phyloP scores from a whole-genome alignment of 2,329 filamentous ascomycete species.

The Lojkania enalia region DNA sequence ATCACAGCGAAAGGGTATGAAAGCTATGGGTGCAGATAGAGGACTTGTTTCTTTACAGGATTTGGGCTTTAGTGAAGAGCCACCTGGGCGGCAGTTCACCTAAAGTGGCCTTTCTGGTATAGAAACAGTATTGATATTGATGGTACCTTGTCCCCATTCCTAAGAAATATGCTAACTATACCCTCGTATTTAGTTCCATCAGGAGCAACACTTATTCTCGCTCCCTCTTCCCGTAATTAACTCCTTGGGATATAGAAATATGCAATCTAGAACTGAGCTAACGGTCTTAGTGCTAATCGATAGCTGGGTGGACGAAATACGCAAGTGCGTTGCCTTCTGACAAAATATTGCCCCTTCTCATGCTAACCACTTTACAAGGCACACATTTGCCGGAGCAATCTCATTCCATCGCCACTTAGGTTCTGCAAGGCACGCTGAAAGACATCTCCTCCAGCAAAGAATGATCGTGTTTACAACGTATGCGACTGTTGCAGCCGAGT shows the following conservation, averaged over 20 bases:
- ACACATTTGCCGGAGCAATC: neutral
- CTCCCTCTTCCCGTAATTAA: neutral
- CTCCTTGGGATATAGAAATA: too few relatives aligned
- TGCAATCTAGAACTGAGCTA: neutral
- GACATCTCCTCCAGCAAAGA: neutral
- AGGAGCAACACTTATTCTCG: neutral
- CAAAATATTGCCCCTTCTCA: too few relatives aligned
- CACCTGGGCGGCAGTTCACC: too few relatives aligned
- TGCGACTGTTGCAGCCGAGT: constrained; percentile 17
- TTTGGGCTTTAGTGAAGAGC: too few relatives aligned
- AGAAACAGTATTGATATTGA: too few relatives aligned
- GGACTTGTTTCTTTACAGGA: too few relatives aligned
- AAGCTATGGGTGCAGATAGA: too few relatives aligned
- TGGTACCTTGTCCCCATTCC: too few relatives aligned
- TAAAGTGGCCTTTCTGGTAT: too few relatives aligned
- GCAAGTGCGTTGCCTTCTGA: too few relatives aligned
- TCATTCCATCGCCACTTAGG: constrained; percentile 5
- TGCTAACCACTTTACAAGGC: too few relatives aligned
- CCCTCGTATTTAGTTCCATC: neutral
- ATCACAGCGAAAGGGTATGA: neutral
- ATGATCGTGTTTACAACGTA: constrained; percentile 23
- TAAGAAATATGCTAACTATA: too few relatives aligned
- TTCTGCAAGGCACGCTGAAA: neutral
- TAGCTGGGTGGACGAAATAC: constrained; percentile 1
- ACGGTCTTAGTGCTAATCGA: constrained; percentile 1